Conservation (phyloP, 139 green algal species). For the Asterochloris sp. region DNA sequence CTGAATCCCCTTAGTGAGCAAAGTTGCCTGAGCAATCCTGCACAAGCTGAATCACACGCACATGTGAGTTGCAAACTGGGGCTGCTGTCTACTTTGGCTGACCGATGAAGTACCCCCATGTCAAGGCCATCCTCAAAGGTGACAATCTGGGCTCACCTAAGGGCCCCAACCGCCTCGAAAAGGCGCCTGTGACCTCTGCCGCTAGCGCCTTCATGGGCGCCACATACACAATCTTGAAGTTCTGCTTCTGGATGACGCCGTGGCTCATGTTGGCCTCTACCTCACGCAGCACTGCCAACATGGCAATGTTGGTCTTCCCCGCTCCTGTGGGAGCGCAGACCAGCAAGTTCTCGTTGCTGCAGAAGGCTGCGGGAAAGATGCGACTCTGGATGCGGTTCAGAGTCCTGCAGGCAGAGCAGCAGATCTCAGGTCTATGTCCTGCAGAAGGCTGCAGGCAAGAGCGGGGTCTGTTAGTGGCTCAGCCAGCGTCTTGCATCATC, state of each 20-base stretch:
- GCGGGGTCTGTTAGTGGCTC: too few species aligned
- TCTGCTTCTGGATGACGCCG: conserved; percentile 58
- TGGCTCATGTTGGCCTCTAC: conserved; percentile 67
- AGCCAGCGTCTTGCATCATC: too few species aligned
- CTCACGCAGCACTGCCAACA: conserved; percentile 93
- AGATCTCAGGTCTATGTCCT: background rate
- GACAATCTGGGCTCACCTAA: conserved; percentile 56
- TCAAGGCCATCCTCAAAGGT: too few species aligned
- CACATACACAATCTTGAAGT: conserved; percentile 95
- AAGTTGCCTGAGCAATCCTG: too few species aligned
- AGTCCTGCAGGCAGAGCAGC: conserved; percentile 21
- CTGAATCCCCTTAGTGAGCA: too few species aligned
- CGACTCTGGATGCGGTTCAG: conserved; percentile 94
- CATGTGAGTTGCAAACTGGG: too few species aligned
- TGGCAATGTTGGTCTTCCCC: conserved; percentile 99
- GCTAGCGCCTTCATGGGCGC: conserved; percentile 98
- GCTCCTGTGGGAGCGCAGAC: conserved; percentile 88
- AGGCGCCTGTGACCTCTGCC: conserved; percentile 83
- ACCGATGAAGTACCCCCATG: too few species aligned
- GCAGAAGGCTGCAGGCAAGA: too few species aligned
- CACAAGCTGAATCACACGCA: too few species aligned
- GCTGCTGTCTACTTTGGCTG: too few species aligned
- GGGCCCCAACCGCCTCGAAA: conserved; percentile 72
- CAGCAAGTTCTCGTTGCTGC: conserved; percentile 89
- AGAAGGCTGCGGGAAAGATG: conserved; percentile 82